Conservation (phyloP, 805 yeast species). For the Vanderwaltozyma yarrowii region DNA sequence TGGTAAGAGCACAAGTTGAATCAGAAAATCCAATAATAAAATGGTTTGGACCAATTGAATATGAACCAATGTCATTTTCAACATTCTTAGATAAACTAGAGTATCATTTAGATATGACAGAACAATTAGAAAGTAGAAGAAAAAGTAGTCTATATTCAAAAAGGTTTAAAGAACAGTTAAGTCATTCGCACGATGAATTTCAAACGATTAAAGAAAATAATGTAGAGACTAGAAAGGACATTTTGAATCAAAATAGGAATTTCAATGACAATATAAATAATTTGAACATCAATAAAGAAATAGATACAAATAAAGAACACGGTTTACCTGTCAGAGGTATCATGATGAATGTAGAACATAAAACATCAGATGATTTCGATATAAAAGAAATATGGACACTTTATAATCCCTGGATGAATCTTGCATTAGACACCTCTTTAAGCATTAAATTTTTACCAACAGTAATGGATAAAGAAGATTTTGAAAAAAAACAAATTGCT, state of each 20-base stretch:
- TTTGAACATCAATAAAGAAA: neutral
- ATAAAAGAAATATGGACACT: constrained; percentile 24
- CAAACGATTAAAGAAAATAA: constrained; percentile 11
- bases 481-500: neutral
- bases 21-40: constrained; percentile 38
- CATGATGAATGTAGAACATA: constrained; percentile 11
- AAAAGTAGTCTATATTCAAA: neutral
- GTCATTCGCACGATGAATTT: constrained; percentile 11
- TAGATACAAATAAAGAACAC: neutral
- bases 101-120: constrained; percentile 23
- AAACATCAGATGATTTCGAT: constrained; percentile 17
- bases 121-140: constrained; percentile 16
- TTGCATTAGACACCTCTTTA: constrained; percentile 28
- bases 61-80: constrained; percentile 39
- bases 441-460: constrained; percentile 29
- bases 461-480: constrained; percentile 6
- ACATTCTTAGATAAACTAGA: constrained; percentile 31
- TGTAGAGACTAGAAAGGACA: constrained; percentile 8
- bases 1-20: constrained; percentile 34
- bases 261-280: neutral
- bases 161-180: constrained; percentile 6
- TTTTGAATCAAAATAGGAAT: constrained; percentile 1
- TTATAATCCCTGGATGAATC: constrained; percentile 29
- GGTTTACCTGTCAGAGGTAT: constrained; percentile 13
- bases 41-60: constrained; percentile 62